Conservation (phyloP, 176 grass and related monocot species). For the Hordeum marinum region DNA sequence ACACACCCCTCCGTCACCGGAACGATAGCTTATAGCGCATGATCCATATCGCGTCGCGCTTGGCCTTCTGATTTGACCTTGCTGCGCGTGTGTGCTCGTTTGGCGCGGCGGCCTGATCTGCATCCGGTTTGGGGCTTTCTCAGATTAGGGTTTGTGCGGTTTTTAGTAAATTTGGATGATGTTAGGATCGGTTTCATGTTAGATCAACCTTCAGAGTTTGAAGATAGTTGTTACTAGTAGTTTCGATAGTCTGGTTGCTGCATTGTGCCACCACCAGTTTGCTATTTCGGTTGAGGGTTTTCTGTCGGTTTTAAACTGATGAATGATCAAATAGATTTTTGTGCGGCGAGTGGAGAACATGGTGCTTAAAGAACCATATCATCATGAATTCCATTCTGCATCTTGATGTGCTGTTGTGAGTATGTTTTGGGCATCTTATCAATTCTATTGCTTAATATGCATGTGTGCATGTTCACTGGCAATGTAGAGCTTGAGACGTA, state of each 20-base stretch:
- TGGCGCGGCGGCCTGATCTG: slow-evolving; percentile 18
- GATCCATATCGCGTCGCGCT: not conserved
- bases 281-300: not conserved
- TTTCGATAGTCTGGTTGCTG: not conserved
- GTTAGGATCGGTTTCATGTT: not conserved
- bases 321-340: not conserved
- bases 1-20: not conserved
- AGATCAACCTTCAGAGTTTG: not conserved
- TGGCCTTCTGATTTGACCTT: not conserved
- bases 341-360: not conserved
- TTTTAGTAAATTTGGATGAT: not conserved
- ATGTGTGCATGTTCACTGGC: not conserved
- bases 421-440: not conserved
- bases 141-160: slow-evolving; percentile 29
- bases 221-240: not conserved
- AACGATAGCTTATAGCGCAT: not conserved
- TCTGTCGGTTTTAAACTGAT: not conserved
- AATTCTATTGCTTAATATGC: not conserved
- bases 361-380: not conserved
- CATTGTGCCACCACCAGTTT: not conserved
- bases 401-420: not conserved
- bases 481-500: not conserved
- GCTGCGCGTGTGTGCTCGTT: not conserved
- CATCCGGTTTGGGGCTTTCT: not conserved
- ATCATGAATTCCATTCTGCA: not conserved